These are phyloP conservation scores for Fraxinus ornus DNA, from an alignment of 305 asterid genomes.

Conservation along the genomic window DNA sequence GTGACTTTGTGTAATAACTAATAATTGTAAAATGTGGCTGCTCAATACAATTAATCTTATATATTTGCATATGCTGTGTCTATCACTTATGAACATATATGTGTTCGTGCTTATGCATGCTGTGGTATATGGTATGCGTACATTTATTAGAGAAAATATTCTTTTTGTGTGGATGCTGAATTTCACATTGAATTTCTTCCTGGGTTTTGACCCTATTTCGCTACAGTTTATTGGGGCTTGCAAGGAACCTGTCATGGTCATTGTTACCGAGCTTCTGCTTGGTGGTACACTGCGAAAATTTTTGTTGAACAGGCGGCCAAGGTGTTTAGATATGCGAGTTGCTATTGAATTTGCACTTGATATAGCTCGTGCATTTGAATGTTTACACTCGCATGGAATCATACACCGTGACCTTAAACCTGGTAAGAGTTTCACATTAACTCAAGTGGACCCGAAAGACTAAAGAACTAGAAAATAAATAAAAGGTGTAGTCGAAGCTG, in stretches of 20 bases:
- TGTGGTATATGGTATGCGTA: background rate
- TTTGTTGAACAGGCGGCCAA: slow-evolving; percentile 52
- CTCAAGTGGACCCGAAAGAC: background rate
- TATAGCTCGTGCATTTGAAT: slow-evolving; percentile 70
- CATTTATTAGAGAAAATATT: background rate
- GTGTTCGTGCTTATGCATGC: background rate
- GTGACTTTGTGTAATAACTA: background rate
- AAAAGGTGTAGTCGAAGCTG: background rate
- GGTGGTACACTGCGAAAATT: slow-evolving; percentile 67
- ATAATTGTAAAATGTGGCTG: background rate
- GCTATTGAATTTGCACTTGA: slow-evolving; percentile 69
- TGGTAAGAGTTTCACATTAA: slow-evolving; percentile 35
- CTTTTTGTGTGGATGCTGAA: background rate
- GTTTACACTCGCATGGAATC: slow-evolving; percentile 71
- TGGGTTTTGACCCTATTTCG: background rate
- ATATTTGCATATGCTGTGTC: background rate
- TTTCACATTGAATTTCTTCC: background rate
- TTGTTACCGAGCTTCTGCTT: slow-evolving; percentile 60
- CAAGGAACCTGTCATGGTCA: slow-evolving; percentile 68
- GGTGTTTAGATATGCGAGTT: slow-evolving; percentile 54
- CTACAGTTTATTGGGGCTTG: slow-evolving; percentile 71
- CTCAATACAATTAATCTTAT: background rate
- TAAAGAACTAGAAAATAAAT: background rate
- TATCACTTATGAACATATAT: background rate
- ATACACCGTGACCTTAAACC: slow-evolving; percentile 76